phyloP scores from a whole-genome alignment of 1,139 yeast species.

The Candida glucosophila region DNA sequence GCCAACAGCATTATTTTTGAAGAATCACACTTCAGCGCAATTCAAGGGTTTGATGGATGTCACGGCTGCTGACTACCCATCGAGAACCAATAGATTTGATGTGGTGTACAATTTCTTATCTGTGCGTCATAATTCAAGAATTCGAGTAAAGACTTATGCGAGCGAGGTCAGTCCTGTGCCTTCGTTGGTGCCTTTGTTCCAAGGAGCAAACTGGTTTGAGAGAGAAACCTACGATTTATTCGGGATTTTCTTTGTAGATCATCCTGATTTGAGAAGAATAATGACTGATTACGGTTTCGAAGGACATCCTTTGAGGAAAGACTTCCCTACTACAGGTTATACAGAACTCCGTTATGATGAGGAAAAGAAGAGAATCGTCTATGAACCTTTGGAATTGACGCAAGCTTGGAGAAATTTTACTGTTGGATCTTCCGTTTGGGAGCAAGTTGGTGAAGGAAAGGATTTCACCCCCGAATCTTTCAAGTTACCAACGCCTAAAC shows the following conservation, averaged over 20 bases:
- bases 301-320: slow-evolving; percentile 88
- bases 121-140: slow-evolving; percentile 78
- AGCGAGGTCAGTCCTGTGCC: slow-evolving; percentile 80
- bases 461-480: slow-evolving; percentile 76
- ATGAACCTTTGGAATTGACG: slow-evolving; percentile 83
- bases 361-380: slow-evolving; percentile 82
- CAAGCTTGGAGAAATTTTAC: slow-evolving; percentile 90
- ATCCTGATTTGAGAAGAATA: slow-evolving; percentile 84
- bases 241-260: slow-evolving; percentile 81
- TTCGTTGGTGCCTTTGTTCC: slow-evolving; percentile 57
- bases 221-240: slow-evolving; percentile 82
- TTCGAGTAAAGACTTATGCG: slow-evolving; percentile 84
- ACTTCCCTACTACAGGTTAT: slow-evolving; percentile 88
- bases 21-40: slow-evolving; percentile 75
- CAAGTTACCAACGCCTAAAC: slow-evolving; percentile 76
- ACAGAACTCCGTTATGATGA: slow-evolving; percentile 87
- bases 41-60: slow-evolving; percentile 73
- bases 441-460: slow-evolving; percentile 82
- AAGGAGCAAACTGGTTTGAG: slow-evolving; percentile 88
- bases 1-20: slow-evolving; percentile 63
- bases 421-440: slow-evolving; percentile 87
- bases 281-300: slow-evolving; percentile 91
- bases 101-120: slow-evolving; percentile 78
- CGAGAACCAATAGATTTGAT: slow-evolving; percentile 77
- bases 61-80: slow-evolving; percentile 83